Percentiles rank a stretch among this genome's conserved stretches.
phyloP scores from a whole-genome alignment of 1,284 basidiomycete species.

The Apiotrichum gamsii region DNA sequence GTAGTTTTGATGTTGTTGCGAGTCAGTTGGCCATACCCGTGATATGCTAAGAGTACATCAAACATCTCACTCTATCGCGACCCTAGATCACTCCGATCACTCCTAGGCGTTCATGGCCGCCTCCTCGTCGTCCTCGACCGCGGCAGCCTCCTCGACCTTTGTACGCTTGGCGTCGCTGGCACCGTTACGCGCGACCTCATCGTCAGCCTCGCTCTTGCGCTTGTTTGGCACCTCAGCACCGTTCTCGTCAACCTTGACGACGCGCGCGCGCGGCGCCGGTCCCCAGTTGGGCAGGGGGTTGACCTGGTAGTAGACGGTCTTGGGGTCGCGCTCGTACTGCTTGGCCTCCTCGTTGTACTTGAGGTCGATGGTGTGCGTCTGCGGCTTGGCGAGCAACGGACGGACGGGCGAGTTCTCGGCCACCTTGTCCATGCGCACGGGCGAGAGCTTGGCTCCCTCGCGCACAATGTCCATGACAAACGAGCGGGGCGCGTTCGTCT shows the following conservation, averaged over 20 bases:
- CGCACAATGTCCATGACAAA: constrained; percentile 79
- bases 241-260: constrained; percentile 13
- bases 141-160: constrained; percentile 8
- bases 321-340: constrained; percentile 49
- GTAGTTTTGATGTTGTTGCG: too few species aligned
- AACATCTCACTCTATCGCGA: not conserved
- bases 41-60: too few species aligned
- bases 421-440: constrained; percentile 76
- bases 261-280: constrained; percentile 50
- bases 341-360: constrained; percentile 61
- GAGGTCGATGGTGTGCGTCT: constrained; percentile 63
- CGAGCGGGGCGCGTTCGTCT: constrained; percentile 70
- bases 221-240: constrained; percentile 4
- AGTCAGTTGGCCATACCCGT: too few species aligned
- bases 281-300: constrained; percentile 93
- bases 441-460: constrained; percentile 66
- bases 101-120: constrained; percentile 15
- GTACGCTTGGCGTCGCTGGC: constrained; percentile 4
- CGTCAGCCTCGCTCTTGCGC: constrained; percentile 15
- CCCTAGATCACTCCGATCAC: not conserved
- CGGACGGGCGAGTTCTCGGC: constrained; percentile 63
- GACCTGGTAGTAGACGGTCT: constrained; percentile 81
- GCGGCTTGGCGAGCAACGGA: constrained; percentile 59
- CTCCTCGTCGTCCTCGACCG: constrained; percentile 15
- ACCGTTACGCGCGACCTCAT: not conserved